These are phyloP conservation scores for Xylaria multiplex DNA, from an alignment of 2,329 filamentous ascomycete species.

Conservation along the genomic window DNA sequence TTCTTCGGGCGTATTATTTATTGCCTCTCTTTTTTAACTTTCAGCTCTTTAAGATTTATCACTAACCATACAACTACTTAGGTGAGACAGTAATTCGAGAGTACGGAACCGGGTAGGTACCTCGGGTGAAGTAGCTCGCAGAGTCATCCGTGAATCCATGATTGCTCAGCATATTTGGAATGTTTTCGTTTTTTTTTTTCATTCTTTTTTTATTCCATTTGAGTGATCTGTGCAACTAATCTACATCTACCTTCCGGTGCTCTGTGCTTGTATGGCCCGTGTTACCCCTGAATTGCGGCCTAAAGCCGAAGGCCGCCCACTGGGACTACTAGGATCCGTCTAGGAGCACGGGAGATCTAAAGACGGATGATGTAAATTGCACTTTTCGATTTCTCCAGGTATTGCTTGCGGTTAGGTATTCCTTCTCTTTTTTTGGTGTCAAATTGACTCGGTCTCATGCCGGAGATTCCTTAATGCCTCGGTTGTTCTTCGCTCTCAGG, in stretches of 20 bases:
- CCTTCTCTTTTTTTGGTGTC: constrained; percentile 9
- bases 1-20: not conserved
- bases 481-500: constrained; percentile 19
- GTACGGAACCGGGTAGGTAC: constrained; percentile 9
- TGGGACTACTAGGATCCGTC: constrained; percentile 13
- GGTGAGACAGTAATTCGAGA: not conserved
- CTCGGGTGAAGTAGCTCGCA: constrained; percentile 10
- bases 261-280: constrained; percentile 27
- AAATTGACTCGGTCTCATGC: constrained; percentile 29
- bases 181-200: constrained; percentile 14
- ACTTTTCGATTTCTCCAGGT: constrained; percentile 19
- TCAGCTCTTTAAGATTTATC: not conserved
- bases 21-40: not conserved
- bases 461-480: constrained; percentile 34
- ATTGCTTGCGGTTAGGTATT: constrained; percentile 12
- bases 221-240: constrained; percentile 20
- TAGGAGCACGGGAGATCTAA: constrained; percentile 10
- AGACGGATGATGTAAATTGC: constrained; percentile 24
- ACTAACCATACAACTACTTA: not conserved
- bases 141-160: constrained; percentile 16
- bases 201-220: constrained; percentile 5
- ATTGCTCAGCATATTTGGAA: constrained; percentile 37
- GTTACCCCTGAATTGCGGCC: constrained; percentile 28
- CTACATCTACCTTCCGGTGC: constrained; percentile 14
- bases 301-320: constrained; percentile 8